Evolutionary conservation across 2,329 filamentous ascomycete genomes (phyloP), one percentile per base, ranked within the genome.

Genomic region (Xylogone sp.): DNA sequence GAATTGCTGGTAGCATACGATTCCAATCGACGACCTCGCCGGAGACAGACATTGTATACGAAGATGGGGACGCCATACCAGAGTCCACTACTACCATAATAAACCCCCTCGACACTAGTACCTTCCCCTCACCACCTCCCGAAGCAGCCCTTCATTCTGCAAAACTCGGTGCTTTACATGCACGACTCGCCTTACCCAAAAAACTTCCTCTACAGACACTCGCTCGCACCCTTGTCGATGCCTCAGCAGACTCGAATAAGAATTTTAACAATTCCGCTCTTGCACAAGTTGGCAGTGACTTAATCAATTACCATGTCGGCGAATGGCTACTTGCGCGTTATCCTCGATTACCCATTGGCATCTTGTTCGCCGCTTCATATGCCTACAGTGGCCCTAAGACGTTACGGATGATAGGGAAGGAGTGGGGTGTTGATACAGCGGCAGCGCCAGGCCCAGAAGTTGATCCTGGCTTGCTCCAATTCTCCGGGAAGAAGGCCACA

Each of bases 391-490:
- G 94, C 3, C 79, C 83, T 5, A 82, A 84, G 59, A 84, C 92
- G 1, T 78, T 97, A 45, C 75, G 85, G 48, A 76, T 84, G 19
- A 80, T 97, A 58, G 83, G 88, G 16, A 76, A 79, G 56, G 88
- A 94, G 72, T 99, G 94, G 94, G 94, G 94, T 71, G 84, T 97
- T 16, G 93, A 97, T 68, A 73, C 78, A 43, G 93, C 90, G n/a
- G 89, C 88, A 10, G 86, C 84, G 19, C 94, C 94, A 0, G 94
- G 93, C 47, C 83, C 83, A 53, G 93, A 97, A 72, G 92, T 97
- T 51, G 94, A 99, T 68, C 86, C 92, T 0, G 94, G 93, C 5
- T 76, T 96, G 49, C 76, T 99, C 54, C 94, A 97, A 68, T 96
- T 91, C 76, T 73, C 73, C 66, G 69, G 78, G 49, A 61, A 73